Conservation (phyloP, 1,139 yeast genomes). For the Geotrichum fermentans region DNA sequence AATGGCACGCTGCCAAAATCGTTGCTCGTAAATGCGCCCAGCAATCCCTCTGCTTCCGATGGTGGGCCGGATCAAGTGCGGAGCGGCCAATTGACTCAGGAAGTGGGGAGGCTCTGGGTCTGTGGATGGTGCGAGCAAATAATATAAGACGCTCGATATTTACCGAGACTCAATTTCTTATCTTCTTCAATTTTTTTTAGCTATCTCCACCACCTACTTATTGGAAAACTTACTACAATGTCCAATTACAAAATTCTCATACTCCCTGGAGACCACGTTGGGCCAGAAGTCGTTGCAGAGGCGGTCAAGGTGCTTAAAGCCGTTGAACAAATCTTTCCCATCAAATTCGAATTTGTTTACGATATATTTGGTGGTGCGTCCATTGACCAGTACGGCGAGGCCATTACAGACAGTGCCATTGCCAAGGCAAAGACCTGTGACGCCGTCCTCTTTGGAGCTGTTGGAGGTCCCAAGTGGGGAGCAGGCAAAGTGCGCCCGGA, state of each 20-base stretch:
- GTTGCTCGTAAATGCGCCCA: no score
- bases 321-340: slow-evolving; percentile 41
- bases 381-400: slow-evolving; percentile 82
- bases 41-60: no score
- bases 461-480: slow-evolving; percentile 95
- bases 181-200: no score
- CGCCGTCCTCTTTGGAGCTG: slow-evolving; percentile 89
- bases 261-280: slow-evolving; percentile 89
- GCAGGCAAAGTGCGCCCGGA: slow-evolving; percentile 72
- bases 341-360: slow-evolving; percentile 54
- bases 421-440: slow-evolving; percentile 70
- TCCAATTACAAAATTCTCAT: slow-evolving; percentile 71
- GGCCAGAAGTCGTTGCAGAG: slow-evolving; percentile 74
- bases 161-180: no score
- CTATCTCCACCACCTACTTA: not conserved
- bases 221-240: no score
- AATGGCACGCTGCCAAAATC: no score
- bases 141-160: no score
- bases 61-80: no score
- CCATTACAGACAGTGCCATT: slow-evolving; percentile 71
- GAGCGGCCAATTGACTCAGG: no score
- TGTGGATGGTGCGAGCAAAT: no score
- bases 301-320: slow-evolving; percentile 78
- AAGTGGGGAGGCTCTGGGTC: no score
- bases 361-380: slow-evolving; percentile 92